Percentiles rank a stretch among this genome's conserved stretches.
phyloP scores from a whole-genome alignment of 1,284 basidiomycete species.

The Marasmius fiardii region DNA sequence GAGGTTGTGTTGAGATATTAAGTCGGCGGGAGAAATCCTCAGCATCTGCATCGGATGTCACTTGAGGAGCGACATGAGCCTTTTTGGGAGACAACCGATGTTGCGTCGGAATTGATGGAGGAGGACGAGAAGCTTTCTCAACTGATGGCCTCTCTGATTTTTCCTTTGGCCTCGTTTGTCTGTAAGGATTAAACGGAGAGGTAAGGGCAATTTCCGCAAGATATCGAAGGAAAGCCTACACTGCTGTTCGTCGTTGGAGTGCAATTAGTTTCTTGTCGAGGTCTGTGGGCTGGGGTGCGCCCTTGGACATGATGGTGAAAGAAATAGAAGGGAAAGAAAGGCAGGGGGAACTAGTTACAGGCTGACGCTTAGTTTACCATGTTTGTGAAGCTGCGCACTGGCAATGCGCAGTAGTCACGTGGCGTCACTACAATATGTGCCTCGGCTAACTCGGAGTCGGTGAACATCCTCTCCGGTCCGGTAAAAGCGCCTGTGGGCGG shows the following conservation, averaged over 20 bases:
- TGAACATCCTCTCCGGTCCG: too few species aligned
- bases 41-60: conserved; percentile 47
- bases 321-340: background rate
- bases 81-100: conserved; percentile 30
- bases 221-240: conserved; percentile 37
- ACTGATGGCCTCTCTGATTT: conserved; percentile 36
- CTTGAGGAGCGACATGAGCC: conserved; percentile 28
- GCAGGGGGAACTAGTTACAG: background rate
- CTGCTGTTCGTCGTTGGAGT: conserved; percentile 59
- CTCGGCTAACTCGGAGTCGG: too few species aligned
- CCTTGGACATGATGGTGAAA: conserved; percentile 1
- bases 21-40: conserved; percentile 71
- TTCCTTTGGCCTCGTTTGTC: conserved; percentile 43
- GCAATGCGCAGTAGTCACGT: background rate
- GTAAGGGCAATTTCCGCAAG: conserved; percentile 8
- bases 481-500: too few species aligned
- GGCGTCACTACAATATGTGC: background rate
- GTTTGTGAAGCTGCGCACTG: background rate
- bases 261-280: conserved; percentile 65
- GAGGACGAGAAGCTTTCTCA: conserved; percentile 22
- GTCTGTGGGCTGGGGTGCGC: conserved; percentile 49
- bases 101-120: conserved; percentile 24
- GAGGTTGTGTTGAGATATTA: conserved; percentile 57
- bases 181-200: conserved; percentile 21
- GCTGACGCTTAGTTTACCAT: background rate